Conservation (phyloP, 169 alveolate species). For the Cystoisospora suis region DNA sequence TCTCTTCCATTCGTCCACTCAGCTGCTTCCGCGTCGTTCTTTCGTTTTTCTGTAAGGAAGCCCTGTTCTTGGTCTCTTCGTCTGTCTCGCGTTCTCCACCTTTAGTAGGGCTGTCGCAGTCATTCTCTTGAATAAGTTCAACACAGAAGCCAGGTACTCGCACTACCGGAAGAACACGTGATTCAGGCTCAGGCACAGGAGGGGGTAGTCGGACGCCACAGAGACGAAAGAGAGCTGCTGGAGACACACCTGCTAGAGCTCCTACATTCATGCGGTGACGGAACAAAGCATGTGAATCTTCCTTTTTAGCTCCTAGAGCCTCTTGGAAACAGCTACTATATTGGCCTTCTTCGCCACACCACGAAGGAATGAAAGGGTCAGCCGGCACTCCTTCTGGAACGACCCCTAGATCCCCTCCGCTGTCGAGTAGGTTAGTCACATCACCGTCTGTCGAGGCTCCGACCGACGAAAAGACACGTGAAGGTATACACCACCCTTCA, state of each 20-base stretch:
- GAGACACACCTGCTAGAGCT: background rate
- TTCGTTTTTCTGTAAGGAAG: background rate
- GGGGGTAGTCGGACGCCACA: constrained; percentile 28
- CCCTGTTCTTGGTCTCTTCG: background rate
- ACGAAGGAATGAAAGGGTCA: too few species aligned
- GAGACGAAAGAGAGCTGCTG: background rate
- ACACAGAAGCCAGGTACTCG: constrained; percentile 11
- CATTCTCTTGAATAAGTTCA: background rate
- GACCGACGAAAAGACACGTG: too few species aligned
- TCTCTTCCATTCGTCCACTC: background rate
- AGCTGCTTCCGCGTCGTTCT: background rate
- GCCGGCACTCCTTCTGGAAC: too few species aligned
- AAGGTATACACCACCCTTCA: too few species aligned
- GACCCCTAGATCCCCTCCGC: too few species aligned
- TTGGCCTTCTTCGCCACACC: too few species aligned
- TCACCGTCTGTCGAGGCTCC: too few species aligned
- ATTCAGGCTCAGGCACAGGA: background rate
- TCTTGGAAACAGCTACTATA: too few species aligned
- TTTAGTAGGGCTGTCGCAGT: background rate
- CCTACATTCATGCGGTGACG: too few species aligned
- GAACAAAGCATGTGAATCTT: too few species aligned
- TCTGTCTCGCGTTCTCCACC: constrained; percentile 13
- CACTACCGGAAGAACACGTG: constrained; percentile 5
- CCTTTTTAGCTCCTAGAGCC: too few species aligned
- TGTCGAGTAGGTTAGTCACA: too few species aligned